Base-by-base conservation (phyloP, 352 stramenopile species). In the Globisporangium rhizosaccharum region DNA sequence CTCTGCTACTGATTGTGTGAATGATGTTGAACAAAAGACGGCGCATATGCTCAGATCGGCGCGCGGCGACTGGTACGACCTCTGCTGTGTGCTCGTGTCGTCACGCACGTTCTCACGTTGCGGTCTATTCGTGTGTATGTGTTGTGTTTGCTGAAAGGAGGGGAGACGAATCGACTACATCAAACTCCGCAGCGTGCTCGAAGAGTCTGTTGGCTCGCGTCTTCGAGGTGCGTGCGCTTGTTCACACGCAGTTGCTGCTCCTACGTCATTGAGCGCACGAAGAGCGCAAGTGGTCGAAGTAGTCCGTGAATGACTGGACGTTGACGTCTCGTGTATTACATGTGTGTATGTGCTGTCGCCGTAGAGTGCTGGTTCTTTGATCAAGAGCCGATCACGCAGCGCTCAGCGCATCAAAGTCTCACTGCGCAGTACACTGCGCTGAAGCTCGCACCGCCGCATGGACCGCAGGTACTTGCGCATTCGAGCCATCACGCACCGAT, bases 331-430 rank as follows among this genome's bases (percentile, higher is more conserved):
- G 9, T 56, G 11, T 17, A 37, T 33, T 18, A 1, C 56, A 18
- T 56, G 11, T 55, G 30, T n/a, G 20, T 15, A 17, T 52, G 23
- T 33, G 1, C n/a, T 8, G 5, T 25, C 26, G n/a, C 18, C 25
- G n/a, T 59, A 94, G 85, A 94, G 69, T 92, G 85, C 71, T 94
- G 85, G 85, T 92, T 87, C 59, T 94, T 94, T 59, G 83, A 92
- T 45, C 85, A 94, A 23, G 87, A 90, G 42, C 79, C 73, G 3
- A 74, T 79, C 39, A 36, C 57, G 23, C 65, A 74, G 57, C 76
- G 70, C 37, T 79, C 70, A 1, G 47, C 62, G 9, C 65, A 71
- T 37, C 75, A 84, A 39, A 59, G 56, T 8, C 48, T 70, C 18
- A 67, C 76, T 9, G 61, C 65, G 14, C 68, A 86, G 51, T 90